Conservation (phyloP, 257 asterid genomes). For the Rauvolfia tetraphylla region DNA sequence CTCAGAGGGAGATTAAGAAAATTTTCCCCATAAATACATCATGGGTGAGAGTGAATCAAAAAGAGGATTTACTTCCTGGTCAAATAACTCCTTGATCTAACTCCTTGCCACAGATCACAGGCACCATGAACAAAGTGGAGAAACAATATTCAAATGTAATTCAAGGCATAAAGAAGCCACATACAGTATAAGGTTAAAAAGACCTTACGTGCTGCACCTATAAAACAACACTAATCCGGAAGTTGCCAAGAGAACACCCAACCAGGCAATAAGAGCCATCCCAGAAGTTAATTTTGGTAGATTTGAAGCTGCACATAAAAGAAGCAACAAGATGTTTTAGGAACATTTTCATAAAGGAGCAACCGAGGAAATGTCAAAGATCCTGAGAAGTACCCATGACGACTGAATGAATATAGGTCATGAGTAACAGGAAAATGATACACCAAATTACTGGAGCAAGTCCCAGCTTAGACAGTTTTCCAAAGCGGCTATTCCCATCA, state of each 20-base stretch:
- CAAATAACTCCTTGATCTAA: background rate
- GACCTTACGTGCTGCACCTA: slow-evolving; percentile 86
- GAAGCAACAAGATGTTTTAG: slow-evolving; percentile 14
- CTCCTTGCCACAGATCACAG: background rate
- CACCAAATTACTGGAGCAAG: slow-evolving; percentile 95
- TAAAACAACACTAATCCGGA: slow-evolving; percentile 70
- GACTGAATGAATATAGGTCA: slow-evolving; percentile 68
- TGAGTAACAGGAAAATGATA: slow-evolving; percentile 61
- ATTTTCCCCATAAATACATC: background rate
- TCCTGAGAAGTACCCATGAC: slow-evolving; percentile 53
- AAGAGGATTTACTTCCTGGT: background rate
- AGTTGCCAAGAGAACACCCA: slow-evolving; percentile 78
- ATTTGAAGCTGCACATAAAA: slow-evolving; percentile 59
- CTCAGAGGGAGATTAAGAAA: background rate
- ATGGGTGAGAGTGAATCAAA: background rate
- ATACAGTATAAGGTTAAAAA: background rate
- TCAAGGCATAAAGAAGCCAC: background rate
- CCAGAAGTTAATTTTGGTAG: slow-evolving; percentile 88
- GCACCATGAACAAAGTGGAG: background rate
- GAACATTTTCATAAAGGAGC: background rate
- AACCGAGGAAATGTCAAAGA: slow-evolving; percentile 1
- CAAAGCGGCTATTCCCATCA: slow-evolving; percentile 66
- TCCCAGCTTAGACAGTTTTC: slow-evolving; percentile 80
- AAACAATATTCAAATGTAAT: background rate
- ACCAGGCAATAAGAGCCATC: slow-evolving; percentile 84